Evolutionary conservation across 768 basidiomycete species (phyloP).

Genomic region (Punctularia strigosozonata): DNA sequence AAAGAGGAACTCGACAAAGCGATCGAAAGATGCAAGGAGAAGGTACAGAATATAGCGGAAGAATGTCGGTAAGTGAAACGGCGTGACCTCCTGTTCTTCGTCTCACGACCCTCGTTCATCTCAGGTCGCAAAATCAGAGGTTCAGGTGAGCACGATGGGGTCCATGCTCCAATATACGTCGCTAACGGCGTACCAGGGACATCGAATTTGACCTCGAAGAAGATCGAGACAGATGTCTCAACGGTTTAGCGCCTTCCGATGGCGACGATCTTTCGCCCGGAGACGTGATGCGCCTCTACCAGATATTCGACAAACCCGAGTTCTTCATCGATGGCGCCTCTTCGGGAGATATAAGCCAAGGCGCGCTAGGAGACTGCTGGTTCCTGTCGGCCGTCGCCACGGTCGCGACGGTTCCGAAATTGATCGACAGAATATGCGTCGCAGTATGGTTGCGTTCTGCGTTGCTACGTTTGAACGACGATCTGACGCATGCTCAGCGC

Average conservation of each 20-base stretch:
- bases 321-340: constrained; percentile 36
- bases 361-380: constrained; percentile 41
- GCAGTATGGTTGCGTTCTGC: constrained; percentile 19
- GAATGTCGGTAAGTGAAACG: constrained; percentile 27
- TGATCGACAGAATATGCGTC: constrained; percentile 43
- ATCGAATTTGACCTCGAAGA: constrained; percentile 42
- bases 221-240: constrained; percentile 26
- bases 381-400: constrained; percentile 40
- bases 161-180: neutral
- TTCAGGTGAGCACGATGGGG: neutral
- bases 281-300: constrained; percentile 33
- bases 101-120: neutral
- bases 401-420: constrained; percentile 28
- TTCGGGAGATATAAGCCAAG: constrained; percentile 36
- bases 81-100: neutral
- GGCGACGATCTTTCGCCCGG: constrained; percentile 17
- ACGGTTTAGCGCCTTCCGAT: constrained; percentile 20
- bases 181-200: constrained; percentile 26
- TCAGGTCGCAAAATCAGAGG: neutral
- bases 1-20: constrained; percentile 35
- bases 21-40: constrained; percentile 30
- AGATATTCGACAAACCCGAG: constrained; percentile 38
- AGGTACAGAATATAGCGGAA: constrained; percentile 31
- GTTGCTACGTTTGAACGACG: neutral
- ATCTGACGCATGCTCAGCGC: too few relatives aligned